Evolutionary conservation across 768 basidiomycete genomes (phyloP).

Genomic region (Mycena vulgaris): DNA sequence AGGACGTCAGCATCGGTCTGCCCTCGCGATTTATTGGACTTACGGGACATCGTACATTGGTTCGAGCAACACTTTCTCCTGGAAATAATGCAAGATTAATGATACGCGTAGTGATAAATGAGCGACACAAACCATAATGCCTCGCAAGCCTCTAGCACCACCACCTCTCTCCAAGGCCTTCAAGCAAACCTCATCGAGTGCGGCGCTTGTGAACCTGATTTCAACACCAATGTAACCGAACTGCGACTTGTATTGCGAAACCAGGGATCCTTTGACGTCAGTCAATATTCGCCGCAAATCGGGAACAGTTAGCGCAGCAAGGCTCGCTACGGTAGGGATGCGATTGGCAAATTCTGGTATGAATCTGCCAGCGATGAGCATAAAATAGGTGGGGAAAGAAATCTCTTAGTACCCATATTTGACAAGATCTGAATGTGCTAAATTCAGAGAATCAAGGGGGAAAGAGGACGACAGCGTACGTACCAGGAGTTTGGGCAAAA

Average conservation of each 20-base stretch:
- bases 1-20: conserved; percentile 1
- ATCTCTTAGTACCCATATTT: conserved; percentile 81
- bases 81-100: conserved; percentile 16
- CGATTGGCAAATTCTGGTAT: conserved; percentile 97
- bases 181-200: conserved; percentile 85
- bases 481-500: conserved; percentile 79
- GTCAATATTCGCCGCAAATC: conserved; percentile 94
- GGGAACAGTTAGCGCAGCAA: conserved; percentile 81
- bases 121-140: conserved; percentile 78
- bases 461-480: conserved; percentile 24
- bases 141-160: conserved; percentile 90
- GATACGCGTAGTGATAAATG: background rate
- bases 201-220: conserved; percentile 87
- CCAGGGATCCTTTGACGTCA: conserved; percentile 91
- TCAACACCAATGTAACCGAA: conserved; percentile 90
- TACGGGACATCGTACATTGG: conserved; percentile 95
- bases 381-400: conserved; percentile 6
- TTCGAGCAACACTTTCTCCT: conserved; percentile 89
- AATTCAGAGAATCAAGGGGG: background rate
- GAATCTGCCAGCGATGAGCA: conserved; percentile 65
- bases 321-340: conserved; percentile 91
- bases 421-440: conserved; percentile 72
- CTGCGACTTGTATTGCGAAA: conserved; percentile 90
- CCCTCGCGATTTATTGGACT: conserved; percentile 45
- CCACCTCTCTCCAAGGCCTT: conserved; percentile 87